Conservation (phyloP, 768 basidiomycete genomes). For the Tricholoma terreum region DNA sequence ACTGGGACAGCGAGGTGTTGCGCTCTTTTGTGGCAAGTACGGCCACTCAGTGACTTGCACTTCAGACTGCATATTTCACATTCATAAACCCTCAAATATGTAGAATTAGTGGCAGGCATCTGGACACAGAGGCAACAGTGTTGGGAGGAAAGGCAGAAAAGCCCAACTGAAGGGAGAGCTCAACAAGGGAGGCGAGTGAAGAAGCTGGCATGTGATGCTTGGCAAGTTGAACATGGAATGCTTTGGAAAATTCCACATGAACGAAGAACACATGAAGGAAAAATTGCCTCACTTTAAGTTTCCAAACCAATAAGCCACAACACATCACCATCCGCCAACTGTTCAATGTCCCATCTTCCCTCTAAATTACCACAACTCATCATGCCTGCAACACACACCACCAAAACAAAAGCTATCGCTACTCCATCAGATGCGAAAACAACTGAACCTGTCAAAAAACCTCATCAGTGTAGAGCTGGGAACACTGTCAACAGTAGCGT, state of each 20-base stretch:
- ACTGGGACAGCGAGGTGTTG: conserved; percentile 3
- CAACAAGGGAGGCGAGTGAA: neutral
- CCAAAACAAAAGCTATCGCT: neutral
- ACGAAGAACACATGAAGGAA: neutral
- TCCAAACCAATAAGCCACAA: neutral
- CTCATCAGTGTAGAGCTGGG: neutral
- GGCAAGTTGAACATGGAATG: conserved; percentile 1
- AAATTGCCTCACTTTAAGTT: conserved; percentile 1
- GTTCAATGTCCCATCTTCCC: neutral
- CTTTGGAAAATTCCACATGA: neutral
- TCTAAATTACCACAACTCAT: conserved; percentile 1
- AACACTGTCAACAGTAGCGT: neutral
- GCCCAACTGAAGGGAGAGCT: neutral
- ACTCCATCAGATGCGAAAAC: conserved; percentile 1
- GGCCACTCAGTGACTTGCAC: conserved; percentile 7
- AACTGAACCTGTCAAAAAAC: conserved; percentile 1
- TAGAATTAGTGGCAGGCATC: conserved; percentile 1
- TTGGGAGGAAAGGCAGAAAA: neutral
- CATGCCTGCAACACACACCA: conserved; percentile 1
- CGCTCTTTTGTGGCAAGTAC: conserved; percentile 3
- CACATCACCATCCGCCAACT: neutral
- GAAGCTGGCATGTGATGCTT: neutral
- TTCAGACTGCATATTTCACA: conserved; percentile 3
- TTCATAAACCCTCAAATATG: conserved; percentile 1
- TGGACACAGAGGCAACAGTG: neutral